Evolutionary conservation across 1,284 basidiomycete genomes (phyloP), one percentile per base, ranked within the genome.

Genomic region (Prillingera fragicola): DNA sequence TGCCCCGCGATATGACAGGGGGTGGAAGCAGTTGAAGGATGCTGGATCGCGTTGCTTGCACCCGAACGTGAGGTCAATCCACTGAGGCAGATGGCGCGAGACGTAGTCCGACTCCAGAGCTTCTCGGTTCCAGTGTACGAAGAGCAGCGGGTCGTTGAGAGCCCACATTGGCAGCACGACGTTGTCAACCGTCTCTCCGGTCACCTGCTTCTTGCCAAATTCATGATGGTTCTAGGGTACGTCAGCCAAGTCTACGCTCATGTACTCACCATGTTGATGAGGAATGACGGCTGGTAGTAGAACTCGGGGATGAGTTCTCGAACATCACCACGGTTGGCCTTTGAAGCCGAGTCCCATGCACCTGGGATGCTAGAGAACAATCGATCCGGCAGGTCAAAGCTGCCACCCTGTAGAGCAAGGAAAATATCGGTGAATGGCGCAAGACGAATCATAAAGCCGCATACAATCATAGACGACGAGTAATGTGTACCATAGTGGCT

Each of bases 381-480:
- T 19, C 92, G 78, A 72, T 96, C 91, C 0, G 92, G 89, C n/a
- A 95, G 72, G 73, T 96, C 92, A 80, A 91, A 96, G 57, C 85
- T 85, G n/a, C 91, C 89, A 18, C 88, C 88, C 75, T 83, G 56
- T 27, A 91, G 68, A 3, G 85, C 61, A 22, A 69, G 52, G 55
- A 92, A 94, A 81, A 92, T 91, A 60, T 84, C 82, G 17, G 88
- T 91, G 65, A 85, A 95, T 0, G 92, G 92, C 9, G 85, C 81
- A 57, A 94, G 73, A 10, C 92, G 80, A 50, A 97, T 94, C 60
- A 96, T 73, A 72, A 87, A 96, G 55, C 94, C 90, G 72, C 90
- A 94, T 25, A 94, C 88, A 48, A 91, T 95, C 84, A 95, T 94
- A 0, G 90, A 94, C 5, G 89, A 94, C 57, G 87, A 89, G 65